These are phyloP conservation scores for Pisolithus microcarpus DNA, from an alignment of 768 basidiomycete species.

Conservation along the genomic window DNA sequence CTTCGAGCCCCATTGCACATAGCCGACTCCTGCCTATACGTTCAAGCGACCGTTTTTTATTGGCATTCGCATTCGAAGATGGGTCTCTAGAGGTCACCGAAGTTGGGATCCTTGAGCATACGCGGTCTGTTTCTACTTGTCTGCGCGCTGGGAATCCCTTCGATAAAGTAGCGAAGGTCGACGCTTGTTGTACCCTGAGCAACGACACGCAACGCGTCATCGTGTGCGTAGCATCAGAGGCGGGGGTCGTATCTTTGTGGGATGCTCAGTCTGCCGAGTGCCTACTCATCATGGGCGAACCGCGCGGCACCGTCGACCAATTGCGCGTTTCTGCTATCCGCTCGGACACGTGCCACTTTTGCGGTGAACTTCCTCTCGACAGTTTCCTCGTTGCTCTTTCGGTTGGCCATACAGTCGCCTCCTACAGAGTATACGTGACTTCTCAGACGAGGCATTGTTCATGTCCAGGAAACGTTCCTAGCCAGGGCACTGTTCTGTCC, in stretches of 20 bases:
- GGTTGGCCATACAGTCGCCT: conserved; percentile 51
- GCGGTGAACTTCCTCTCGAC: conserved; percentile 60
- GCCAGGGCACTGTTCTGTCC: conserved; percentile 39
- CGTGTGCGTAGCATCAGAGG: conserved; percentile 54
- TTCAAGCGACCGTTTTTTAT: conserved; percentile 40
- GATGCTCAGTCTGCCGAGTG: conserved; percentile 60
- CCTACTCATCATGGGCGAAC: conserved; percentile 53
- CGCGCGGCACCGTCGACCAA: conserved; percentile 49
- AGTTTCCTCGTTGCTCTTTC: conserved; percentile 63
- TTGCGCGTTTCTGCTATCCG: conserved; percentile 54
- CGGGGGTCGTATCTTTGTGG: conserved; percentile 71
- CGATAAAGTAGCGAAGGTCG: conserved; percentile 47
- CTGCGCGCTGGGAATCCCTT: conserved; percentile 52
- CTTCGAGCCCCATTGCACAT: conserved; percentile 38
- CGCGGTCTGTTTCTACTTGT: conserved; percentile 38
- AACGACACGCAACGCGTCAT: conserved; percentile 46
- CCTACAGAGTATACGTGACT: conserved; percentile 58
- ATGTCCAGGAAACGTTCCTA: conserved; percentile 48
- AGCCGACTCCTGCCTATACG: conserved; percentile 43
- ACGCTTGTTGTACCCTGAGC: conserved; percentile 47
- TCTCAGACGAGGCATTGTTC: conserved; percentile 59
- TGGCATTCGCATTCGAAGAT: conserved; percentile 58
- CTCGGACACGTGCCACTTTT: conserved; percentile 56
- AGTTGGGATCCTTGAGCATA: conserved; percentile 36
- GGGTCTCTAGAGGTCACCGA: conserved; percentile 61